These are phyloP conservation scores for Rhinocladiella similis DNA, from an alignment of 2,329 filamentous ascomycete species.

Conservation along the genomic window DNA sequence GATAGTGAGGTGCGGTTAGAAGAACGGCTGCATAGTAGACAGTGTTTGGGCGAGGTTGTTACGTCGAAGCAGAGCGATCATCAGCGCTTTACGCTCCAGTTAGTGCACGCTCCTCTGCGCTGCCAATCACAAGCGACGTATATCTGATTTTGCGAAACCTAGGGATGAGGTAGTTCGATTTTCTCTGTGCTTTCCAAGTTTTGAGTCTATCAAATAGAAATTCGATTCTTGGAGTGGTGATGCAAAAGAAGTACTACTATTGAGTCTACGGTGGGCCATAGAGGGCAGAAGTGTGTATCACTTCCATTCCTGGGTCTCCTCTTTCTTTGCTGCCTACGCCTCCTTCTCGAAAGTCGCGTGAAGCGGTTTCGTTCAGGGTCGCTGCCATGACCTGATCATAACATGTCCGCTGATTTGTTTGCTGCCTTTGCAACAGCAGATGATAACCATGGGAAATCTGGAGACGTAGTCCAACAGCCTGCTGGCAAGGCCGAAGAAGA, in stretches of 20 bases:
- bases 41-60: no score
- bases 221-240: background rate
- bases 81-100: no score
- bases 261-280: background rate
- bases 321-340: background rate
- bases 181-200: no score
- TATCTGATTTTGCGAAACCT: no score
- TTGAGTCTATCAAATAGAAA: background rate
- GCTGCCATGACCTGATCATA: background rate
- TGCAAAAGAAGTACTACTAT: background rate
- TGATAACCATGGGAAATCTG: background rate
- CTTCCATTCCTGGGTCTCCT: background rate
- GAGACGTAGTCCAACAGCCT: background rate
- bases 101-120: no score
- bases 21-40: no score
- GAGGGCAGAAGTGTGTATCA: no score
- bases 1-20: no score
- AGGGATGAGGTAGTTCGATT: no score
- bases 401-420: slow-evolving; percentile 57
- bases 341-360: background rate
- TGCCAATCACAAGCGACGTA: no score
- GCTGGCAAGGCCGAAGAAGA: background rate
- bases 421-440: slow-evolving; percentile 47
- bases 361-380: background rate
- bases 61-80: no score